Evolutionary conservation across 495 filamentous ascomycete genomes (phyloP).

Genomic region (Venustampulla echinocandica): DNA sequence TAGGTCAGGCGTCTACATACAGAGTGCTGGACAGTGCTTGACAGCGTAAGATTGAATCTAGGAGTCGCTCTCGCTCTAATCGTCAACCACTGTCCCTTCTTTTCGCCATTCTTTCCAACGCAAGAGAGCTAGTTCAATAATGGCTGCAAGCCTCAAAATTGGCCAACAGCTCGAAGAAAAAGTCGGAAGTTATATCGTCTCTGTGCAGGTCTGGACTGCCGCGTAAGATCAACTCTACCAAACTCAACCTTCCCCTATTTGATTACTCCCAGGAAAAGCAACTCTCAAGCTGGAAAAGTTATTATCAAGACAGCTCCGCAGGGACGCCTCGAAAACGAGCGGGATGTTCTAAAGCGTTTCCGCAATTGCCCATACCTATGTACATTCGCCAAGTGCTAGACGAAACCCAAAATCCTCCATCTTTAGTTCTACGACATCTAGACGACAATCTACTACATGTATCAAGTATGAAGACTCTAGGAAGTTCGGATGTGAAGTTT

Average conservation of each 20-base stretch:
- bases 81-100: no score
- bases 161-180: conserved; percentile 16
- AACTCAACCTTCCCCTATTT: neutral
- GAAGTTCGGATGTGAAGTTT: conserved; percentile 32
- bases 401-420: conserved; percentile 30
- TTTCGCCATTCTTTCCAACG: no score
- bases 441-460: conserved; percentile 25
- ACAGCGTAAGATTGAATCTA: no score
- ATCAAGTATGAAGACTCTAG: conserved; percentile 28
- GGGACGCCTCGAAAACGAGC: conserved; percentile 34
- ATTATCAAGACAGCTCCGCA: conserved; percentile 33
- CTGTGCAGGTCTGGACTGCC: conserved; percentile 28
- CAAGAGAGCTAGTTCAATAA: no score
- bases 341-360: conserved; percentile 34
- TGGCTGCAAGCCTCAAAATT: conserved; percentile 12
- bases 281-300: conserved; percentile 23
- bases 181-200: conserved; percentile 14
- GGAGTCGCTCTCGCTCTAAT: no score
- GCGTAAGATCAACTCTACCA: conserved; percentile 24
- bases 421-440: conserved; percentile 34
- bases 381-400: conserved; percentile 34
- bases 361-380: conserved; percentile 29
- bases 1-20: no score
- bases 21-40: no score
- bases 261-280: conserved; percentile 22